These are phyloP conservation scores for Zygotorulaspora mrakii DNA, from an alignment of 1,139 yeast genomes.

Conservation along the genomic window DNA sequence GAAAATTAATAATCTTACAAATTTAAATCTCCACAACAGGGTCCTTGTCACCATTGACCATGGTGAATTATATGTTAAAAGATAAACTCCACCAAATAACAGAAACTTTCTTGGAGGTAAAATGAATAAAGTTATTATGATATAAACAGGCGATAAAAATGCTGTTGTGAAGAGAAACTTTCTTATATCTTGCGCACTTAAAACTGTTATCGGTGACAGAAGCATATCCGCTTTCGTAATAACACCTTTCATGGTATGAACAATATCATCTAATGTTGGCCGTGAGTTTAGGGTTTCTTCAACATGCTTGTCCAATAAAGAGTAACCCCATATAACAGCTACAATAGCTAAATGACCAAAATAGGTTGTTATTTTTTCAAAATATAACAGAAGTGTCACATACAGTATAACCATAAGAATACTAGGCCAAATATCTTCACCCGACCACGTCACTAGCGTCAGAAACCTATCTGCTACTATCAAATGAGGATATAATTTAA, in stretches of 20 bases:
- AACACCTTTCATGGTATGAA: constrained; percentile 73
- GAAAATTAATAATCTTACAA: constrained; percentile 66
- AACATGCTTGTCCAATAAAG: constrained; percentile 52
- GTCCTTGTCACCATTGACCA: constrained; percentile 79
- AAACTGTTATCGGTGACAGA: constrained; percentile 69
- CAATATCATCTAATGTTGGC: constrained; percentile 85
- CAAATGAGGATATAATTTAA: constrained; percentile 79
- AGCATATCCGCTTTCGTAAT: constrained; percentile 74
- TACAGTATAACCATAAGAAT: constrained; percentile 57
- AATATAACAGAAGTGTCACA: constrained; percentile 62
- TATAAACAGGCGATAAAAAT: constrained; percentile 78
- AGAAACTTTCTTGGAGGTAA: constrained; percentile 69
- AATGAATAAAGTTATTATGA: constrained; percentile 61
- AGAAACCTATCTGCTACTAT: constrained; percentile 64
- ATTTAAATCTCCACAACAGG: constrained; percentile 76
- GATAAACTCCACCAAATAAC: constrained; percentile 55
- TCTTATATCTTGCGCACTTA: constrained; percentile 75
- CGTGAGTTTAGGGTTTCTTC: constrained; percentile 54
- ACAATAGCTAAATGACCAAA: constrained; percentile 78
- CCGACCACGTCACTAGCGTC: constrained; percentile 86
- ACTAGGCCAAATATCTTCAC: constrained; percentile 76
- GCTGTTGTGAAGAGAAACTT: constrained; percentile 78
- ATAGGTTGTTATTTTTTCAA: constrained; percentile 68
- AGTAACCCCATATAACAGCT: constrained; percentile 61
- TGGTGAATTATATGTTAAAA: constrained; percentile 80